Base-by-base conservation (phyloP, 768 basidiomycete genomes). In the Rhodosporidiobolus sp. region DNA sequence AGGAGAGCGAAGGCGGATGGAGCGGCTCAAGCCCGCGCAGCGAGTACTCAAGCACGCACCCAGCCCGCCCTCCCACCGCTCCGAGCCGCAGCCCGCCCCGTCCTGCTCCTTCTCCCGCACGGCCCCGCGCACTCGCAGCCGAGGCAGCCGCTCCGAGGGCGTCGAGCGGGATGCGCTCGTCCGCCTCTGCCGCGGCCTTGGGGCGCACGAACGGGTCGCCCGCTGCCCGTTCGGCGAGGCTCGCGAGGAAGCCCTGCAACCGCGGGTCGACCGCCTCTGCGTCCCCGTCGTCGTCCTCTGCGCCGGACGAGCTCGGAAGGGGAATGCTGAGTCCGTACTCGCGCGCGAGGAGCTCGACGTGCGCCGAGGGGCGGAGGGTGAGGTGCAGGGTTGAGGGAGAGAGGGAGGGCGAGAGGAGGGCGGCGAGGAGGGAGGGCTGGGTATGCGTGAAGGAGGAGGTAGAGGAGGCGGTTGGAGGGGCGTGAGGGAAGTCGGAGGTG, bases 301-400 rank as follows among this genome's bases (percentile, higher is more conserved):
- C 60, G 45, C 24, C 30, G 46, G 11, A 24, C 60, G 30, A 45
- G 17, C 30, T 34, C 22, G 7, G 14, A 2, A 14, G 38, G 20
- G 58, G 70, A 30, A 71, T 28, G 1, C 62, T 5, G 84, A 76
- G 64, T 43, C 68, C 69, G 79, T 91, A 93, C 14, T 87, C 86
- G 35, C 83, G 84, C 3, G 90, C 85, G 60, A 98, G 82, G 77
- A 91, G 86, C 12, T 78, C 79, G 48, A 97, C 82, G 63, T 96
- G 85, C 2, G 84, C 82, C 0, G 90, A 85, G 4, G 92, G 89
- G 77, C 92, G 89, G 0, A 88, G 86, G 55, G 84, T 86, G 24
- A 91, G 74, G 73, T 88, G 87, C 0, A 86, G 83, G 34, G 92
- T 82, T 2, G 88, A 84, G 0, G 88, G 80, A 1, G 89, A 89